Evolutionary conservation across 2,329 filamentous ascomycete genomes (phyloP).

Genomic region (Dryadomyces sulphureus): DNA sequence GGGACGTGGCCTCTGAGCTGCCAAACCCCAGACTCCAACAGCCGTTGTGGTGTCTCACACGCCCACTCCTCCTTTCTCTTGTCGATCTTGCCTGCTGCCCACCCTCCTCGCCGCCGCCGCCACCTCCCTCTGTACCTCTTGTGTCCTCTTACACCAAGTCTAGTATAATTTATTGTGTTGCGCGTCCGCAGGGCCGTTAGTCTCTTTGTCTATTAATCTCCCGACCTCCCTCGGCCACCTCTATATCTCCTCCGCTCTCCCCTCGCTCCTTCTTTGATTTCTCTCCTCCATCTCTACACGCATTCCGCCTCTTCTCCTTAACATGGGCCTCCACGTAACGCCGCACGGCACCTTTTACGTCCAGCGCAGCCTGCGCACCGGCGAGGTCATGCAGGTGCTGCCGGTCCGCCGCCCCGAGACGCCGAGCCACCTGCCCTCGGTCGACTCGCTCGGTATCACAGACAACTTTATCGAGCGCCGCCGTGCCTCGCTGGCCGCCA

Average conservation of each 20-base stretch:
- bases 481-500: slow-evolving; percentile 8
- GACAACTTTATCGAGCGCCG: slow-evolving; percentile 11
- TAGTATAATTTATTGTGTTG: not conserved
- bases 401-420: slow-evolving; percentile 8
- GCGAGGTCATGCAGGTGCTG: slow-evolving; percentile 10
- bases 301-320: not conserved
- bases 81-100: too few species aligned
- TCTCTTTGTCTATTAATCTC: not conserved
- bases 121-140: too few species aligned
- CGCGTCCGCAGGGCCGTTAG: too few species aligned
- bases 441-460: slow-evolving; percentile 10
- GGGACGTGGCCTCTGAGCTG: too few species aligned
- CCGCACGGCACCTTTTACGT: slow-evolving; percentile 11
- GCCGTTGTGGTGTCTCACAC: too few species aligned
- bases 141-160: too few species aligned
- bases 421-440: slow-evolving; percentile 9
- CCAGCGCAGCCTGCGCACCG: slow-evolving; percentile 9
- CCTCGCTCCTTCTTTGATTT: not conserved
- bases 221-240: too few species aligned
- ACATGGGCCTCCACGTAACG: slow-evolving; percentile 11
- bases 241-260: not conserved
- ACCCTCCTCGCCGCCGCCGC: too few species aligned
- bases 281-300: not conserved
- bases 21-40: too few species aligned
- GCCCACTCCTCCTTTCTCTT: too few species aligned